Evolutionary conservation across 2,329 filamentous ascomycete genomes (phyloP), one percentile per base, ranked within the genome.

Genomic region (Alternaria arbusti): DNA sequence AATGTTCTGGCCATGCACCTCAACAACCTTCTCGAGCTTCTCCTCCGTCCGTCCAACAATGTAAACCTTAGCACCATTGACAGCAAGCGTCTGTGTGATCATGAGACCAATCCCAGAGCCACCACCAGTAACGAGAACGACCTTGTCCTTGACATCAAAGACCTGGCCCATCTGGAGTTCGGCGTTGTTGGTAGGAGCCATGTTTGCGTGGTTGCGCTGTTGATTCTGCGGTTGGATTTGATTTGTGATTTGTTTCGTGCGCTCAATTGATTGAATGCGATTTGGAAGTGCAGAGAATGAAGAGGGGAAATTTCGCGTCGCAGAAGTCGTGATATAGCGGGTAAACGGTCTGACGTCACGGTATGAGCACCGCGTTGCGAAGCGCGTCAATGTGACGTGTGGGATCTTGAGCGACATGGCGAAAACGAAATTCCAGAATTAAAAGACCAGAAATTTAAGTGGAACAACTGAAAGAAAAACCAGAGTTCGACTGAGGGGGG

Each of bases 31-130:
- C 15, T 84, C 80, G 7, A 85, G 80, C 75, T 84, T 85, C 64
- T 85, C 83, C 58, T 81, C 72, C 10, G 81, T 84, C 22, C 83
- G 79, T 44, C 83, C 83, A 20, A 81, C 78, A 65, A 85, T 84
- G 71, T 85, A 85, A 23, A 84, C 82, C 70, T 84, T 84, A 3
- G 77, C 78, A 10, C 80, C 79, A 59, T 84, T 84, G 49, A 84
- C 82, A 11, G 83, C 80, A 44, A 84, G 80, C 2, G 82, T 80
- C 68, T 84, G 82, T 17, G 79, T 80, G 44, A 79, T 74, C 83
- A 85, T 85, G 60, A 84, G 67, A 22, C 83, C 83, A 63, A 85
- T 84, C 12, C 83, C 83, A 7, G 77, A 80, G 40, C 82, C 83
- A 55, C 82, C 83, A 36, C 83, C 82, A 6, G 81, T 82, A 3